A percentile compares a stretch with the other conserved stretches of the same genome.
Evolutionary conservation across 352 stramenopile species (phyloP).

Genomic region (Phytophthora sansomeana): DNA sequence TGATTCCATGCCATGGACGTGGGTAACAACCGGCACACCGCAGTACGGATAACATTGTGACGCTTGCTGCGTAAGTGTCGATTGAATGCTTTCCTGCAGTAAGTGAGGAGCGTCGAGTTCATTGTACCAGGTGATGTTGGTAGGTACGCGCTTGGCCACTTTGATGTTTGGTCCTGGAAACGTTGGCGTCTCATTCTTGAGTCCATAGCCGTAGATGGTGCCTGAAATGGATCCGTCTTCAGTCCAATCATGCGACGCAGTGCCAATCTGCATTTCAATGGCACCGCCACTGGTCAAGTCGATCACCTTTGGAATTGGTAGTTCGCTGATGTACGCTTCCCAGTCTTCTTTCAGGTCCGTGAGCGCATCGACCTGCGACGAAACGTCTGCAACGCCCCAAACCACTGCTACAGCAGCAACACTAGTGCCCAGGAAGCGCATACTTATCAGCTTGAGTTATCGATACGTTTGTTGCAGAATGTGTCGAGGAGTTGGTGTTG

Average conservation of each 20-base stretch:
- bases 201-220: slow-evolving; percentile 40
- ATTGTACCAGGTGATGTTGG: slow-evolving; percentile 49
- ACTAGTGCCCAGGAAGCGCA: slow-evolving; percentile 3
- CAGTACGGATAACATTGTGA: slow-evolving; percentile 59
- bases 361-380: slow-evolving; percentile 4
- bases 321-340: slow-evolving; percentile 36
- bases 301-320: slow-evolving; percentile 42
- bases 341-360: slow-evolving; percentile 43
- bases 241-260: slow-evolving; percentile 39
- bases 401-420: background rate
- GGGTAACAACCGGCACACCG: slow-evolving; percentile 52
- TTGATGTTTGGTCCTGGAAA: slow-evolving; percentile 41
- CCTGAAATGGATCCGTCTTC: slow-evolving; percentile 26
- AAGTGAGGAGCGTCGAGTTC: slow-evolving; percentile 41
- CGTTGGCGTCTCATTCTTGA: slow-evolving; percentile 29
- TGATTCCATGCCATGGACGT: slow-evolving; percentile 56
- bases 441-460: background rate
- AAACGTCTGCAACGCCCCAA: background rate
- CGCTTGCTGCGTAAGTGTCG: slow-evolving; percentile 28
- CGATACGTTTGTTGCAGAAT: background rate
- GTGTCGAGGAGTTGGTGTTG: background rate
- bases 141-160: slow-evolving; percentile 31
- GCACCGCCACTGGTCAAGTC: slow-evolving; percentile 37
- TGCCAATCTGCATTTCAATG: slow-evolving; percentile 46
- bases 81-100: slow-evolving; percentile 41